Evolutionary conservation across 2,329 filamentous ascomycete genomes (phyloP).

Genomic region (Epichloe coenophiala): DNA sequence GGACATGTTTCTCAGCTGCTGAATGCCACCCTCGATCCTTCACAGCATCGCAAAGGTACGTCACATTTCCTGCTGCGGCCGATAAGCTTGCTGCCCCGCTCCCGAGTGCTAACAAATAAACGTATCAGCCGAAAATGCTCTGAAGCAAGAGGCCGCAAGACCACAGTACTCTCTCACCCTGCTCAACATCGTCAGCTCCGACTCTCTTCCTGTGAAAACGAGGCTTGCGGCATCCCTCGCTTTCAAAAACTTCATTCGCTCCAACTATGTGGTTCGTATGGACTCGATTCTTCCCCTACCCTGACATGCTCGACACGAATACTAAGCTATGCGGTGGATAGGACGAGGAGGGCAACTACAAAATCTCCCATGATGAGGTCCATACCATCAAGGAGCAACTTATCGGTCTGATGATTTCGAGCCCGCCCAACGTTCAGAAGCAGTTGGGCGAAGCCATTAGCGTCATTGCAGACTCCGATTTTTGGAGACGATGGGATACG

Average conservation of each 20-base stretch:
- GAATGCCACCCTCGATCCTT: constrained; percentile 77
- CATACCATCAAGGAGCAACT: constrained; percentile 85
- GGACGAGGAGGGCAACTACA: no score
- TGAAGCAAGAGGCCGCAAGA: constrained; percentile 68
- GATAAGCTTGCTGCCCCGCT: constrained; percentile 10
- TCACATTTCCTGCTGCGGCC: constrained; percentile 10
- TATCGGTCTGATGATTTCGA: constrained; percentile 90
- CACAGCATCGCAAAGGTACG: constrained; percentile 79
- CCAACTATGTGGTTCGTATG: constrained; percentile 67
- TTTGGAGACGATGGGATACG: constrained; percentile 94
- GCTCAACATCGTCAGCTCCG: constrained; percentile 77
- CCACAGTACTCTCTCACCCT: constrained; percentile 79
- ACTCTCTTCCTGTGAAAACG: constrained; percentile 58
- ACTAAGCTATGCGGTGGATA: constrained; percentile 9
- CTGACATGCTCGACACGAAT: constrained; percentile 1
- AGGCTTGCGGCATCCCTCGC: constrained; percentile 79
- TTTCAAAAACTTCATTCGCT: constrained; percentile 97
- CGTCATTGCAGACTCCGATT: constrained; percentile 94
- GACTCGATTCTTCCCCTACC: neutral
- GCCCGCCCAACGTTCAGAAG: constrained; percentile 74
- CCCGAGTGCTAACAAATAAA: constrained; percentile 24
- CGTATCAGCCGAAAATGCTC: constrained; percentile 59
- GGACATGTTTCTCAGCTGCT: constrained; percentile 65
- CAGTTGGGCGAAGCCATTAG: constrained; percentile 95
- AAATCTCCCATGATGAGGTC: no score